Evolutionary conservation across 2,329 filamentous ascomycete genomes (phyloP).

Genomic region (Epichloe uncinata): DNA sequence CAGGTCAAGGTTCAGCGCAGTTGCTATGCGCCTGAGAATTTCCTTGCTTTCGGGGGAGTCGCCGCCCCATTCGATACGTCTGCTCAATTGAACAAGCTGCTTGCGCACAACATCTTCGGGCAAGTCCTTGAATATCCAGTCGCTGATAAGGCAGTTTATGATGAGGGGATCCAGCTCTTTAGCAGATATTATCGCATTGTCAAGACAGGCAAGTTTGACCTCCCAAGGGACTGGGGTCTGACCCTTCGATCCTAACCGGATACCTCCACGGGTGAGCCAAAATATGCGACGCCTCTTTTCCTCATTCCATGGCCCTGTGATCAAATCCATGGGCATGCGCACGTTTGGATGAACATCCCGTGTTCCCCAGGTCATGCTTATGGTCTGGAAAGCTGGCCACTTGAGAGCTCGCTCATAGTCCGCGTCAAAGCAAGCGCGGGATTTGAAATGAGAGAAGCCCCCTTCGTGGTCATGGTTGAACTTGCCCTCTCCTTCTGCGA

Average conservation of each 20-base stretch:
- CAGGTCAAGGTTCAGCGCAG: constrained; percentile 4
- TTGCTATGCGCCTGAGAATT: constrained; percentile 12
- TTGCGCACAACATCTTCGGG: constrained; percentile 18
- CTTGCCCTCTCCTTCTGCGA: not conserved
- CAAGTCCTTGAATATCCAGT: constrained; percentile 15
- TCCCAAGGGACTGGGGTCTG: constrained; percentile 27
- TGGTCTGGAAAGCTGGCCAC: constrained; percentile 12
- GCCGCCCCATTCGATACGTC: constrained; percentile 18
- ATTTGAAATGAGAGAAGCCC: constrained; percentile 17
- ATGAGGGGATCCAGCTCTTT: constrained; percentile 16
- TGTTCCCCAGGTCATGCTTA: constrained; percentile 11
- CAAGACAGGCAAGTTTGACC: constrained; percentile 22
- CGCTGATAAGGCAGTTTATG: constrained; percentile 18
- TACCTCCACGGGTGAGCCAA: constrained; percentile 30
- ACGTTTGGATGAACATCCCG: constrained; percentile 26
- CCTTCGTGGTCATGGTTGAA: constrained; percentile 12
- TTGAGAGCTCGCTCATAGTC: constrained; percentile 19
- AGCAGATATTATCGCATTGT: constrained; percentile 20
- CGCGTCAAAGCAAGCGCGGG: constrained; percentile 22
- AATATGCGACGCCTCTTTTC: constrained; percentile 28
- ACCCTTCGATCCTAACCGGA: constrained; percentile 15
- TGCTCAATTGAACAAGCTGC: constrained; percentile 14
- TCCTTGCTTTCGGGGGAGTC: constrained; percentile 13
- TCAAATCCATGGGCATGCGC: constrained; percentile 26
- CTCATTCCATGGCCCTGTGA: constrained; percentile 29